These are phyloP conservation scores for Apophysomyces ossiformis DNA, from an alignment of 371 early-diverging fungal genomes.

Conservation along the genomic window DNA sequence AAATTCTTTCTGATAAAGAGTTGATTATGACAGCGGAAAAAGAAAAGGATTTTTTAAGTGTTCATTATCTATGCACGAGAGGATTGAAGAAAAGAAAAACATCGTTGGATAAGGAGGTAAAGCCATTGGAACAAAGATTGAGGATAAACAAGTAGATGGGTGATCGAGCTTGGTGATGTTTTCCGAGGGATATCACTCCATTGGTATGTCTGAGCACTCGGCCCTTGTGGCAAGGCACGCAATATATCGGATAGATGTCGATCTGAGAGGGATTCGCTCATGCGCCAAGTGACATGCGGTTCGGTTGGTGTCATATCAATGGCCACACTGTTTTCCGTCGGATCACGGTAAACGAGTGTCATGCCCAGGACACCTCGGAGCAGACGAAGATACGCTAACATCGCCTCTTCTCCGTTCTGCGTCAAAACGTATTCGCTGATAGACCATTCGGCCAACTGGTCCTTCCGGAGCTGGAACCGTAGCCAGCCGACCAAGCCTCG, in stretches of 20 bases:
- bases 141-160: slow-evolving; percentile 8
- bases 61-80: background rate
- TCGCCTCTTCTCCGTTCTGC: slow-evolving; percentile 33
- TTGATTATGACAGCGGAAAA: too few relatives aligned
- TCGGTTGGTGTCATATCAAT: slow-evolving; percentile 14
- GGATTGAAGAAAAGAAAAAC: slow-evolving; percentile 3
- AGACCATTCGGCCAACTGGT: slow-evolving; percentile 29
- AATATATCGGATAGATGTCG: slow-evolving; percentile 16
- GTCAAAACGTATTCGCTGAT: slow-evolving; percentile 30
- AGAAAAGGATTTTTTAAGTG: too few relatives aligned
- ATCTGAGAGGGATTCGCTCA: slow-evolving; percentile 24
- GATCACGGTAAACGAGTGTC: slow-evolving; percentile 21
- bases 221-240: slow-evolving; percentile 5
- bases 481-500: slow-evolving; percentile 28
- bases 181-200: slow-evolving; percentile 14
- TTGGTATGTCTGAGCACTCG: slow-evolving; percentile 2
- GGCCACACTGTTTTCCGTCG: slow-evolving; percentile 2
- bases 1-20: background rate
- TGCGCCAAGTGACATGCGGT: slow-evolving; percentile 23
- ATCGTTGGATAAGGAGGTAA: slow-evolving; percentile 9
- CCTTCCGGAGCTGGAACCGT: slow-evolving; percentile 25
- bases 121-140: slow-evolving; percentile 18
- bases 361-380: slow-evolving; percentile 29
- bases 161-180: background rate
- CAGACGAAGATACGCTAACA: slow-evolving; percentile 26